Base-by-base conservation (phyloP, 768 basidiomycete species). In the Terana coerulea region DNA sequence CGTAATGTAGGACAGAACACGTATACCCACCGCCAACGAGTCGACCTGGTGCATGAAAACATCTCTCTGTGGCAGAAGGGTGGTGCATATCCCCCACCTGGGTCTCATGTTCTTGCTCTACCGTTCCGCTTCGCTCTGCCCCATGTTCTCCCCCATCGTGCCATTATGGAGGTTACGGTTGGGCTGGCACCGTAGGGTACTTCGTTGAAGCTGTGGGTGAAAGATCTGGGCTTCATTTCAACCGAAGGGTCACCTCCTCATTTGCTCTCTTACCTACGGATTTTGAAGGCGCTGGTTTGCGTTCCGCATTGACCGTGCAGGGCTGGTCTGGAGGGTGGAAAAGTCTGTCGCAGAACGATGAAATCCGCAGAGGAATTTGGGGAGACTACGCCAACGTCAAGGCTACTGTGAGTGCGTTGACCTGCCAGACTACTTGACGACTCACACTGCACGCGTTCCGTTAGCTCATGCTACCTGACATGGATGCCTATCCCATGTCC, bases 121-220 rank as follows among this genome's bases (percentile, higher is more conserved):
- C 63, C 62, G 19, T 64, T 64, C 51, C 51, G 47, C 12, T 54
- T 64, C 44, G 34, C 15, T 2, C 48, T 61, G 5, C 59, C 59
- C 1, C n/a, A 7, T 1, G 40, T 54, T 46, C 41, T 53, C 19
- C 61, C 59, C 61, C 63, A 2, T 60, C 63, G 5, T 62, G 57
- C 41, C 34, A 51, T 11, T 60, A 55, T 43, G 46, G 29, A 21
- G 49, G 51, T 21, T 40, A 34, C 45, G 44, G 43, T 21, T 56
- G 51, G 43, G 25, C 17, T 22, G 60, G 55, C 5, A 45, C 42
- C 21, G 52, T 64, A n/a, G 56, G 45, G 15, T 64, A 64, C 47
- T 52, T 44, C 30, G 3, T 64, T 15, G 61, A 59, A 36, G 53
- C 55, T 14, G 57, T 56, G 29, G 61, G 61, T 29, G 34, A 41